Evolutionary conservation across 2,329 filamentous ascomycete species (phyloP), one percentile per base, ranked within the genome.

Genomic region (Volutella citrinella): DNA sequence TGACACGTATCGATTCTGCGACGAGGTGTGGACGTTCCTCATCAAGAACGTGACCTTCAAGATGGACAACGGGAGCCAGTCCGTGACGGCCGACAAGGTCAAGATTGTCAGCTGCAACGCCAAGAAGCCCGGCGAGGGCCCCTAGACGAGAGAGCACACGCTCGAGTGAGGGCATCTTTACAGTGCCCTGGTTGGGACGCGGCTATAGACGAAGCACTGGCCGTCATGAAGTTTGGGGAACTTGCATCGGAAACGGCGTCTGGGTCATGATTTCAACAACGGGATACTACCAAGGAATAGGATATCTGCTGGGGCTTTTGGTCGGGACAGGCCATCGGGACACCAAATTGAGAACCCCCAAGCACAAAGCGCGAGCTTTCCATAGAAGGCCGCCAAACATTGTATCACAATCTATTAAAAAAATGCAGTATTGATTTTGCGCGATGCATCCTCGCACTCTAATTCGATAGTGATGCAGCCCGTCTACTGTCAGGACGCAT

Each of bases 1-100:
- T 45, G 90, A 97, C 61, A 97, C 93, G 12, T 98, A 98, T 71
- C 85, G 93, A 51, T 98, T 98, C 76, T 98, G 93, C 70, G 93
- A 98, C 66, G 93, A 98, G 69, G 93, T 98, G 39, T 98, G 93
- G 93, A 98, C 93, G 3, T 98, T 98, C 64, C 78, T 98, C 38
- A 95, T 98, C 66, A 96, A 96, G 67, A 93, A 97, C 49, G 90
- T 97, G 36, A 89, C 83, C n/a, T 97, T 98, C 71, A 98, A 98
- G 69, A 84, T 97, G 69, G 91, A 97, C 52, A 87, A 84, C 32
- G 75, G 74, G 49, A 79, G 77, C 36, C 77, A 81, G 42, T 77
- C 78, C 1, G 80, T 97, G 11, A 69, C 77, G 22, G 89, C 90
- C 14, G 91, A 96, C 59, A 91, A 89, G 62, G 87, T 98, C 65